phyloP scores from a whole-genome alignment of 1,284 basidiomycete species.

The Sanghuangporus weigelae region DNA sequence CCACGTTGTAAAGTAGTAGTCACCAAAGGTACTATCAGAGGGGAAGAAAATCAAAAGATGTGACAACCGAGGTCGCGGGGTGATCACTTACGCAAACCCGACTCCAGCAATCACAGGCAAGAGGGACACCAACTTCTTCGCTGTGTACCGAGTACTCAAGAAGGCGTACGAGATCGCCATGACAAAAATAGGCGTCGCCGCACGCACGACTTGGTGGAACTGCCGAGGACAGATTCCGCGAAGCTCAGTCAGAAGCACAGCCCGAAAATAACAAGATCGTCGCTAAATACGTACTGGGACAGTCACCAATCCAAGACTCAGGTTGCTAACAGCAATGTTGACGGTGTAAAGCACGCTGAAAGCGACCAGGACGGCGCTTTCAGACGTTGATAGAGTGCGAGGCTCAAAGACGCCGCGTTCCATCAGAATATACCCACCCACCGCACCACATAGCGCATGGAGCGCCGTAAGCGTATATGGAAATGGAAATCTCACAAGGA shows the following conservation, averaged over 20 bases:
- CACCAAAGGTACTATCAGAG: slow-evolving; percentile 72
- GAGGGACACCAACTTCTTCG: slow-evolving; percentile 65
- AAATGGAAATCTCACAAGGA: slow-evolving; percentile 86
- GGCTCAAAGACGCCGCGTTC: slow-evolving; percentile 58
- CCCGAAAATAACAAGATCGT: slow-evolving; percentile 3
- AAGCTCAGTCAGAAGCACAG: neutral
- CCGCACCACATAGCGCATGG: slow-evolving; percentile 76
- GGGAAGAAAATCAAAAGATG: slow-evolving; percentile 1
- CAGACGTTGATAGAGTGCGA: slow-evolving; percentile 47
- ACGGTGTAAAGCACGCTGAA: slow-evolving; percentile 88
- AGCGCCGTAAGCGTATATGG: slow-evolving; percentile 88
- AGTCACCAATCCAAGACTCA: slow-evolving; percentile 83
- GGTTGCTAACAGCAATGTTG: slow-evolving; percentile 91
- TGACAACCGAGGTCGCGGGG: neutral
- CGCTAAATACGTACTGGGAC: slow-evolving; percentile 64
- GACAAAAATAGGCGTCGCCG: slow-evolving; percentile 87
- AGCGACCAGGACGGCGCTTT: slow-evolving; percentile 61
- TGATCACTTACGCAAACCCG: slow-evolving; percentile 75
- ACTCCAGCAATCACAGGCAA: slow-evolving; percentile 89
- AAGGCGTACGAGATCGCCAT: slow-evolving; percentile 66
- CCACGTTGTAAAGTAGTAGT: slow-evolving; percentile 80
- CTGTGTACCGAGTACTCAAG: slow-evolving; percentile 47
- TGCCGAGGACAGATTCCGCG: slow-evolving; percentile 26
- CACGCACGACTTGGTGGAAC: slow-evolving; percentile 96
- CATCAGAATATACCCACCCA: slow-evolving; percentile 73